phyloP scores from a whole-genome alignment of 73 alveolate species.

The Stentor coeruleus region DNA sequence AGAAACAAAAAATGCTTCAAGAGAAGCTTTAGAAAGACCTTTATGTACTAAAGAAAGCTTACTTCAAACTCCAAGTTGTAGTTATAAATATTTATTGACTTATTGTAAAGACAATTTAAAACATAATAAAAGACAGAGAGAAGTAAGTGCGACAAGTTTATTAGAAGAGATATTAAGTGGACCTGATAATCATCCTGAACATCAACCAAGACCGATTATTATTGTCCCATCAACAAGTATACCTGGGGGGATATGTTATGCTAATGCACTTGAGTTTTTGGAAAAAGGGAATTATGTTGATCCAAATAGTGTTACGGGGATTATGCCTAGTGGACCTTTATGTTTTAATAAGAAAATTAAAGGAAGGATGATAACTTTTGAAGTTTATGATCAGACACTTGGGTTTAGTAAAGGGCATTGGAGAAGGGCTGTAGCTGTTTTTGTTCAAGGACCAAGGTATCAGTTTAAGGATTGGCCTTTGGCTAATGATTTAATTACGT shows the following conservation, averaged over 20 bases:
- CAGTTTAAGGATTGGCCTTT: conserved; percentile 54
- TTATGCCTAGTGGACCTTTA: background rate
- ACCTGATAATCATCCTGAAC: background rate
- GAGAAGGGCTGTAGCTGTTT: conserved; percentile 59
- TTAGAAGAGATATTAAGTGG: background rate
- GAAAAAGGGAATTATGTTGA: conserved; percentile 19
- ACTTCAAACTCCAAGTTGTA: background rate
- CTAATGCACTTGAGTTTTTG: conserved; percentile 1
- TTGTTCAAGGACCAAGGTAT: conserved; percentile 52
- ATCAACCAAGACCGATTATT: conserved; percentile 7
- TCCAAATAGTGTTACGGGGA: background rate
- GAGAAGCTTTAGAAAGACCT: conserved; percentile 18
- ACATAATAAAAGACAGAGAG: conserved; percentile 19
- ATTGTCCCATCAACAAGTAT: background rate
- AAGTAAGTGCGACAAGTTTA: background rate
- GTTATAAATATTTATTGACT: conserved; percentile 9
- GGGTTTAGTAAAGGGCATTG: conserved; percentile 39
- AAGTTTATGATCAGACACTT: conserved; percentile 42
- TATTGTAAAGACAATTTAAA: conserved; percentile 3
- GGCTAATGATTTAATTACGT: conserved; percentile 28
- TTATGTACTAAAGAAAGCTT: conserved; percentile 23
- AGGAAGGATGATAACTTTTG: conserved; percentile 37
- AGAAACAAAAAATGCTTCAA: background rate
- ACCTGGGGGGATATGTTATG: background rate
- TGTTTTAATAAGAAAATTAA: conserved; percentile 28